Evolutionary conservation across 805 yeast genomes (phyloP), one percentile per base, ranked within the genome.

Genomic region (baker's yeast (Saccharomyces cerevisiae)): DNA sequence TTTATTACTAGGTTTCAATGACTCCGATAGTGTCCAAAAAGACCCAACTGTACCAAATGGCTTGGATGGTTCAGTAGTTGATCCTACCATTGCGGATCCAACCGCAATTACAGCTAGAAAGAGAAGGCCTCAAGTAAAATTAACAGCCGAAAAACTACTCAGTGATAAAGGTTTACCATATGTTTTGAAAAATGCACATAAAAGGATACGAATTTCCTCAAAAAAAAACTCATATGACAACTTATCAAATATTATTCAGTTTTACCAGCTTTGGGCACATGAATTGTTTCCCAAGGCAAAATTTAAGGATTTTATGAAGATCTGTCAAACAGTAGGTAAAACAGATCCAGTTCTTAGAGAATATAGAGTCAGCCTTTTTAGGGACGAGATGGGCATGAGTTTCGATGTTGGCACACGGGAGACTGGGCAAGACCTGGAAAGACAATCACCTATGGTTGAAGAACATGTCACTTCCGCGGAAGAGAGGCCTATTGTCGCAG

Each of bases 261-360:
- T 78, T 41, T 87, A 85, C 66, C 89, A 85, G 68, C 61, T 83
- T 32, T 87, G 92, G 91, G 89, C 85, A 0, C 92, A 87, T 66
- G 73, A 78, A 24, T 61, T 89, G 41, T 89, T 79, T 64, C 96
- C 97, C 4, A 87, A 85, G 71, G 89, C 94, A 14, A 83, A 80
- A 57, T 87, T 90, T 59, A 73, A 74, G 49, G 95, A 88, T 66
- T 83, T 90, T 62, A 70, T 85, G 1, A 73, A 76, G 26, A 69
- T 85, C 59, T 69, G 83, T 50, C 73, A 77, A 46, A 70, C 75
- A 14, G 75, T 81, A 46, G 84, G 87, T 13, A 69, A 67, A 57
- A 67, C 64, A 4, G 70, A 78, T 24, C 68, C 72, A 17, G 70
- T 67, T 13, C 68, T 81, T 30, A 75, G 74, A 55, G 72, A 68